These are phyloP conservation scores for Dothistroma pini DNA, from an alignment of 2,329 filamentous ascomycete genomes.

Conservation along the genomic window DNA sequence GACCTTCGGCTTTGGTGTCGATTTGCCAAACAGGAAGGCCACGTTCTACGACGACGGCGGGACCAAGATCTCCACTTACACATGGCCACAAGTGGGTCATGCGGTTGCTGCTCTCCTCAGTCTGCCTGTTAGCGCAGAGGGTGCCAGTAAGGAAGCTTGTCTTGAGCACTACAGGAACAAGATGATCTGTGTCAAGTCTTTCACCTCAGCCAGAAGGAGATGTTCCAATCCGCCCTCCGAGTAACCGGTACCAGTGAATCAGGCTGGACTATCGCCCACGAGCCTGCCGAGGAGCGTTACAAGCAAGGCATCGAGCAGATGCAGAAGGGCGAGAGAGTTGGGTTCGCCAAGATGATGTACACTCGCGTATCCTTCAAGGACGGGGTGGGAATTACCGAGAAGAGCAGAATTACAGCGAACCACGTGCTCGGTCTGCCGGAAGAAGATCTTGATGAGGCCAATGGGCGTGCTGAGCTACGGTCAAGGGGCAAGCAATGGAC, in stretches of 20 bases:
- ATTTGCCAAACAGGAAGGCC: too few species aligned
- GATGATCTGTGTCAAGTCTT: conserved; percentile 53
- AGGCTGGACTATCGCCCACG: conserved; percentile 58
- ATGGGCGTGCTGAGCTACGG: too few species aligned
- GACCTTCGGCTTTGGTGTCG: too few species aligned
- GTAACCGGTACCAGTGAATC: conserved; percentile 55
- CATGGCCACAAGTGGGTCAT: conserved; percentile 54
- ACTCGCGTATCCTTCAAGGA: conserved; percentile 48
- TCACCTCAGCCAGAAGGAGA: conserved; percentile 61
- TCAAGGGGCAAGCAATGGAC: too few species aligned
- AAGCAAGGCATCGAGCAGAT: conserved; percentile 47
- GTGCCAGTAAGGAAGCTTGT: conserved; percentile 3
- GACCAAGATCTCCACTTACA: conserved; percentile 55
- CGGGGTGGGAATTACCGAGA: conserved; percentile 39
- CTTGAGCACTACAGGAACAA: conserved; percentile 46
- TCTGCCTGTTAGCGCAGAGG: conserved; percentile 25
- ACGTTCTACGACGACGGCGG: too few species aligned
- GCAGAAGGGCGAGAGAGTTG: conserved; percentile 39
- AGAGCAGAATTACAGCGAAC: conserved; percentile 44
- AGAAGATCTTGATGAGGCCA: conserved; percentile 55
- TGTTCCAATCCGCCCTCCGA: conserved; percentile 59
- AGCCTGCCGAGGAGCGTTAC: conserved; percentile 48
- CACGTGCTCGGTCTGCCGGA: conserved; percentile 54
- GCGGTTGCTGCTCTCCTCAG: conserved; percentile 48
- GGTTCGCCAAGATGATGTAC: conserved; percentile 39